Evolutionary conservation across 768 basidiomycete species (phyloP).

Genomic region (Tylopilus subfusipes): DNA sequence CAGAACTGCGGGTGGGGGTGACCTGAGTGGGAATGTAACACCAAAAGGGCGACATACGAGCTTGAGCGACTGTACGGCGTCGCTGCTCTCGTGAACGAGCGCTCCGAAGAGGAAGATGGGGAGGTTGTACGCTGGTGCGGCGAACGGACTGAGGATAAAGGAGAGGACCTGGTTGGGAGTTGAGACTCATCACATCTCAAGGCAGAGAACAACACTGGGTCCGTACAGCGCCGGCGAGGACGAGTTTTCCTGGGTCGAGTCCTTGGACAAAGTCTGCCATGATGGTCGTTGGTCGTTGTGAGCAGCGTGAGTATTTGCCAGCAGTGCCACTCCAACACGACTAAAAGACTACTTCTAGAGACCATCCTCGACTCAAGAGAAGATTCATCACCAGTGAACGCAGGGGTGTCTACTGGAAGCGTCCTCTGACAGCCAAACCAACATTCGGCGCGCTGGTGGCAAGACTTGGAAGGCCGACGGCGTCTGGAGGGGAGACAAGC

Average conservation of each 20-base stretch:
- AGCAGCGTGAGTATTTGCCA: neutral
- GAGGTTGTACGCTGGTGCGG: slow-evolving; percentile 69
- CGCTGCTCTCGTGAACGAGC: slow-evolving; percentile 67
- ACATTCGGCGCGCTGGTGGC: no score
- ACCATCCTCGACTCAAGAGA: no score
- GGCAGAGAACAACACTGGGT: neutral
- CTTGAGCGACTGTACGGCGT: slow-evolving; percentile 62
- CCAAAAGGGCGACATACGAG: slow-evolving; percentile 35
- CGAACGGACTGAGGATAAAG: slow-evolving; percentile 52
- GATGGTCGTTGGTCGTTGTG: no score
- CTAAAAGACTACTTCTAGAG: no score
- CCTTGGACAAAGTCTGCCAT: slow-evolving; percentile 67
- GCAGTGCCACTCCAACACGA: neutral
- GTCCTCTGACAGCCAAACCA: no score
- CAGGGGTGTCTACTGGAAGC: no score
- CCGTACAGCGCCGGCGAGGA: slow-evolving; percentile 59
- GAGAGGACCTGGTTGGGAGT: slow-evolving; percentile 49
- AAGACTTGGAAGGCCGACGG: no score
- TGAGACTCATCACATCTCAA: neutral
- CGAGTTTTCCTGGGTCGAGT: slow-evolving; percentile 70
- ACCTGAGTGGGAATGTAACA: neutral
- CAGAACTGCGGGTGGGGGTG: slow-evolving; percentile 47
- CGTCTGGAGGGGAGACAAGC: no score
- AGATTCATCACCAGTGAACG: no score
- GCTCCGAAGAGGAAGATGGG: slow-evolving; percentile 79